Base-by-base conservation (phyloP, 2,329 filamentous ascomycete genomes). In the Aspergillus aculeatus region DNA sequence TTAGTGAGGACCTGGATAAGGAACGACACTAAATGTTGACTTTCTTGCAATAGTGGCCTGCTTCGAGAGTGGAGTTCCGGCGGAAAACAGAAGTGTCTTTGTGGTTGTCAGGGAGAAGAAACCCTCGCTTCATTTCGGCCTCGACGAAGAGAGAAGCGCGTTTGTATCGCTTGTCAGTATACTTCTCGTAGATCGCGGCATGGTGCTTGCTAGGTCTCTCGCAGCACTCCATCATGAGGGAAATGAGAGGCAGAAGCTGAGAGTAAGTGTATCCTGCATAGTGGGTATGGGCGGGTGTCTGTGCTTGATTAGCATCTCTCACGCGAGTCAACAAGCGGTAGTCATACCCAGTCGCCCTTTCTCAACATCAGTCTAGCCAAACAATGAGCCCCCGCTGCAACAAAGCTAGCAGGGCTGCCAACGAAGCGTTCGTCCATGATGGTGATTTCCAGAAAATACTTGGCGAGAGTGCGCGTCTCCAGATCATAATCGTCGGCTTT, bases 351-450 rank as follows among this genome's bases (percentile, higher is more conserved):
- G 64, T 89, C 86, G 64, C 95, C 95, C 82, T 96, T 97, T 73
- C 87, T 87, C 60, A 99, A 81, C 82, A 99, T 91, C 71, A 94
- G 77, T 60, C 94, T 89, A 47, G 95, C 91, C 54, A 99, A 82
- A 73, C 93, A 98, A 76, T 99, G 95, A 24, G 95, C 91, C 29
- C 91, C 94, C 19, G 95, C 95, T 57, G 95, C 91, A 55, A 94
- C 80, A 74, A 91, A 98, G 82, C 93, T 97, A 2, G 94, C 91
- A 32, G 91, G 90, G 68, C 89, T 92, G 26, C 90, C 91, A 38
- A 99, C 92, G 71, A 99, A 98, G 21, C 94, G 90, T 81, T 98
- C 93, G 73, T 99, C 95, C 92, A 98, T 97, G 74, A 98, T 88
- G 41, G 92, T 96, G 57, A 98, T 85, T 75, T 99, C 95, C 26